A percentile compares a stretch with the other conserved stretches of the same genome.
Conservation (phyloP, 2,329 filamentous ascomycete species). For the Alternaria incomplexa region DNA sequence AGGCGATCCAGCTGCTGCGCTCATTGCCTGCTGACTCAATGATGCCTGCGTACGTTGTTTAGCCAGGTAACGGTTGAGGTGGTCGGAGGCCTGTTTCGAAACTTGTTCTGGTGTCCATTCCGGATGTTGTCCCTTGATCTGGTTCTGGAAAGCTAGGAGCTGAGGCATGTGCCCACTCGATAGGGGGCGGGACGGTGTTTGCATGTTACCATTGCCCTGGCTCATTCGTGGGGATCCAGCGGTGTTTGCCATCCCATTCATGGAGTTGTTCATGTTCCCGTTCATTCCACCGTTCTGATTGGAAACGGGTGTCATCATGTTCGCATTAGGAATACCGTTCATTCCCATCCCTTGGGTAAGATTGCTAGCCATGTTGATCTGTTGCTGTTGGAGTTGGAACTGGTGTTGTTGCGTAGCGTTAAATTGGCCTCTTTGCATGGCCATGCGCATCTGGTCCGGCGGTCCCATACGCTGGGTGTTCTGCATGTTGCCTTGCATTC, state of each 20-base stretch:
- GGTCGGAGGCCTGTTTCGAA: conserved; percentile 42
- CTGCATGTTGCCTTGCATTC: conserved; percentile 67
- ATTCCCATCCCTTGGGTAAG: conserved; percentile 40
- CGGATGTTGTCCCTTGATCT: conserved; percentile 43
- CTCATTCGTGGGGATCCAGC: conserved; percentile 44
- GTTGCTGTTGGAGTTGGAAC: conserved; percentile 47
- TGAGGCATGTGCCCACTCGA: conserved; percentile 45
- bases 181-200: conserved; percentile 35
- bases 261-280: conserved; percentile 35
- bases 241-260: conserved; percentile 45
- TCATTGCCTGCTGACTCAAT: conserved; percentile 33
- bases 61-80: conserved; percentile 39
- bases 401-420: conserved; percentile 43
- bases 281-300: conserved; percentile 45
- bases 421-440: conserved; percentile 47
- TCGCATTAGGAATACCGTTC: conserved; percentile 45
- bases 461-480: conserved; percentile 64
- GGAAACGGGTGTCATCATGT: conserved; percentile 42
- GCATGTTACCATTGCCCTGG: conserved; percentile 39
- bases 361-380: conserved; percentile 46
- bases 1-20: conserved; percentile 43
- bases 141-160: conserved; percentile 40
- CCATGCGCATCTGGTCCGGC: conserved; percentile 48
- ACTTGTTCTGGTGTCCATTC: conserved; percentile 45
- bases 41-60: conserved; percentile 37